Evolutionary conservation across 140 eudicot genomes (phyloP), one percentile per base, ranked within the genome.

Genomic region (Ambrosia hybrid): DNA sequence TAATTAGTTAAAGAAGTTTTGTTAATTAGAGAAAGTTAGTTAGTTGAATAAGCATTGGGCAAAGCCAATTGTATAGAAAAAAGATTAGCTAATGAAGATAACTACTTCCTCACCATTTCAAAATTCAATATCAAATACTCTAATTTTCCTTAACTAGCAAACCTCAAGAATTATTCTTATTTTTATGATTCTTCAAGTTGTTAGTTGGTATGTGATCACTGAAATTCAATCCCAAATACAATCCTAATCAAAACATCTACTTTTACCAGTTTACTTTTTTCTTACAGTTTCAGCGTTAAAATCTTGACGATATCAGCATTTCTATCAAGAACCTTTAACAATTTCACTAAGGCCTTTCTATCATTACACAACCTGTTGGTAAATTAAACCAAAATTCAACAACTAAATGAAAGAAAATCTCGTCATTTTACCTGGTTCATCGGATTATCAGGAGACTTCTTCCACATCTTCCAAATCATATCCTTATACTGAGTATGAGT

Each of bases 391-490:
- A 11, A 13, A 61, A 61, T n/a, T n/a, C 45, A 68, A 17, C 26
- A 15, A 51, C 1, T 4, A 16, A 2, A 78, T 17, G 13, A 4
- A 3, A 4, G 0, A 77, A 5, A 12, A 75, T 1, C 6, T 63
- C 16, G 41, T 71, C 41, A 56, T 51, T 57, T 73, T 73, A 88
- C 99, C 95, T 85, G 90, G 80, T 94, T 94, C 61, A 90, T 91
- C 63, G 99, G 99, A 76, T 94, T 94, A 72, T 90, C 99, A 0
- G 97, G 99, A 60, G 99, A 94, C 65, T 94, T 94, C 88, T 90
- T 94, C 99, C 99, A 94, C 45, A 90, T 72, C 82, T 90, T 94
- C 99, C 99, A 94, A 49, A 94, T 79, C 97, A 90, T 80, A 75
- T 94, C 99, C 80, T 88, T 94, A 74, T 94, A 94, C 38, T 94